Percentiles rank a stretch among this genome's conserved stretches.
phyloP scores from a whole-genome alignment of 2,329 filamentous ascomycete species.

The Fusarium siculi region DNA sequence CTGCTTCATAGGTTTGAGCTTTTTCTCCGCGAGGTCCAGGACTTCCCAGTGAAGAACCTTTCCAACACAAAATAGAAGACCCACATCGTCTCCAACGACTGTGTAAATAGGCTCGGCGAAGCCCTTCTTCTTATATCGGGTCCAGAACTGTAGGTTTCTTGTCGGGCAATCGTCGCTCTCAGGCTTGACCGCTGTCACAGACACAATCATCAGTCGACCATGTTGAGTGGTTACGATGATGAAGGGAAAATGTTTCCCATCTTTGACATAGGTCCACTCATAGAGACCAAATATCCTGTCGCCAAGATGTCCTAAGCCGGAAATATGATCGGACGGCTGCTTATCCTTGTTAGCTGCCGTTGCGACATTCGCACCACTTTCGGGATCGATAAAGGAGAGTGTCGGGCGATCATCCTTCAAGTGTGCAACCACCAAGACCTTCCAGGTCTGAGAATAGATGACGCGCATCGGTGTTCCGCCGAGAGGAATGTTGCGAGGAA shows the following conservation, averaged over 20 bases:
- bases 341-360: slow-evolving; percentile 55
- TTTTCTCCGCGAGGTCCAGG: slow-evolving; percentile 63
- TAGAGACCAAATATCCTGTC: slow-evolving; percentile 70
- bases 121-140: slow-evolving; percentile 60
- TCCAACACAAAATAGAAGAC: slow-evolving; percentile 67
- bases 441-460: slow-evolving; percentile 64
- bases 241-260: slow-evolving; percentile 69
- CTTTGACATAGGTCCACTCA: slow-evolving; percentile 71
- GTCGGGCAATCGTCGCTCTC: slow-evolving; percentile 22
- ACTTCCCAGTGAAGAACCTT: slow-evolving; percentile 65
- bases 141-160: slow-evolving; percentile 60
- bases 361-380: slow-evolving; percentile 64
- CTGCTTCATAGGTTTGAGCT: slow-evolving; percentile 58
- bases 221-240: slow-evolving; percentile 68
- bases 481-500: slow-evolving; percentile 61
- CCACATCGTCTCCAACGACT: slow-evolving; percentile 63
- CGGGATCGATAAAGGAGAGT: slow-evolving; percentile 66
- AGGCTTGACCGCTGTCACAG: slow-evolving; percentile 50
- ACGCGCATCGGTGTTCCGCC: slow-evolving; percentile 62
- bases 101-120: slow-evolving; percentile 64
- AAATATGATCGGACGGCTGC: slow-evolving; percentile 59
- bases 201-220: slow-evolving; percentile 67
- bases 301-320: slow-evolving; percentile 64
- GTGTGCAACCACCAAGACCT: slow-evolving; percentile 65
- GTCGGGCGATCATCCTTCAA: slow-evolving; percentile 56